Base-by-base conservation (phyloP, 192 early-diverging fungal genomes). In the Irineochytrium annulatum region DNA sequence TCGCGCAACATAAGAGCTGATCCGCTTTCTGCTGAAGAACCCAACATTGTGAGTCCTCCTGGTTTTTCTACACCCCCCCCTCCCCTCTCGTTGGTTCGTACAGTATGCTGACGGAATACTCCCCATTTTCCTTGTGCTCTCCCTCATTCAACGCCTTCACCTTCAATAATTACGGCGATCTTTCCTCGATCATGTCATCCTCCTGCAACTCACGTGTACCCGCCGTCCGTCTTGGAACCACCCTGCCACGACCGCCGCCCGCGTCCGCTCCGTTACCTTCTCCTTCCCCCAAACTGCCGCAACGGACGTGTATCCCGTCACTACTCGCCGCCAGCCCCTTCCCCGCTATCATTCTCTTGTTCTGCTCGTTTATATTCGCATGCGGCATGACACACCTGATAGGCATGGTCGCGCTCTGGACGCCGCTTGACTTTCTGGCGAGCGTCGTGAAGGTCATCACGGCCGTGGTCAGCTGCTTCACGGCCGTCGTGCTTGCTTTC, bases 311-410 rank as follows among this genome's bases (percentile, higher is more conserved):
- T 13, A n/a, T 41, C 8, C 44, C 19, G 19, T 59, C 37, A 56
- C 33, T 56, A 5, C 17, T 19, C 20, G 31, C 55, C 17, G 20
- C 24, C 41, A 35, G 43, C 41, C 57, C 57, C 5, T 59, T 30
- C 43, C 43, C 46, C 11, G 26, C 57, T 8, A 24, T 59, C 11
- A 24, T 52, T 41, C 19, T 59, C 57, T 24, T 59, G 43, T 59
- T 59, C 51, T 35, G 46, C 37, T 24, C 32, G 5, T 59, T 59
- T 26, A 59, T 59, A 16, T 26, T 41, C 34, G 49, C 57, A 3
- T 60, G 59, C 45, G 59, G 59, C 20, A 16, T 45, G 8, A 56
- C 49, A 3, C 59, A 60, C 54, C 29, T 60, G 11, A 31, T 54
- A 24, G 46, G 28, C 6, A 26, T 46, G 3, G 55, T 32, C 19